Evolutionary conservation across 768 basidiomycete species (phyloP), one percentile per base, ranked within the genome.

Genomic region (Boletus eberwhitei): DNA sequence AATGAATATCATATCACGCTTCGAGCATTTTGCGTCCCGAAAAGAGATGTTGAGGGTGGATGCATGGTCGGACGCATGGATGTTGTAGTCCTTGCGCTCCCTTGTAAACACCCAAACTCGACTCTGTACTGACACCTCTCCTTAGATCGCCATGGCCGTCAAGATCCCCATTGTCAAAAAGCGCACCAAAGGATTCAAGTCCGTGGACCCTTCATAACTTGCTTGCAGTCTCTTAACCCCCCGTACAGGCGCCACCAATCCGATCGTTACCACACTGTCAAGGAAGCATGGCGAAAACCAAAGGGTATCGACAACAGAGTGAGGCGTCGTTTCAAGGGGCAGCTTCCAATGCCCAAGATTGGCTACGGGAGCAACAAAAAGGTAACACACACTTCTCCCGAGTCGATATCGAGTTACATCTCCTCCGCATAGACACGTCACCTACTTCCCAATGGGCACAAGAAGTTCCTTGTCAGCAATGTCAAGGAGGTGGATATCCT

Each of bases 301-400:
- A 99, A 98, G 86, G 97, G 96, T 92, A 98, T 98, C 67, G 96
- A 98, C 74, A 98, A 98, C 86, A 86, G 95, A 69, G 95, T 97
- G 67, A 82, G 93, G 73, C 85, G 91, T 64, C 86, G 90, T 68
- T 93, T 93, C 82, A 97, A 93, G 81, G 96, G 96, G 52, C 93
- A 96, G 74, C 82, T 84, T 54, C 82, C 93, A 61, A 98, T 98
- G 96, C 95, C 95, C 71, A 95, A 85, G 79, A 85, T 85, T 57
- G 83, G 86, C 64, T 90, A 88, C 76, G 88, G 88, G 54, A 87
- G 86, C 69, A 84, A 83, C 78, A 79, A 86, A 74, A 86, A 93
- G 83, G 93, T 93, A 64, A 65, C 81, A 67, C 42, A 46, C 43
- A 43, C 16, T 42, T 29, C 22, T n/a, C 9, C 22, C 26, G 42